Percentiles rank a stretch among this genome's conserved stretches.
These are phyloP conservation scores for Trypanosoma avium DNA, from an alignment of 208 protist genomes.

Conservation along the genomic window DNA sequence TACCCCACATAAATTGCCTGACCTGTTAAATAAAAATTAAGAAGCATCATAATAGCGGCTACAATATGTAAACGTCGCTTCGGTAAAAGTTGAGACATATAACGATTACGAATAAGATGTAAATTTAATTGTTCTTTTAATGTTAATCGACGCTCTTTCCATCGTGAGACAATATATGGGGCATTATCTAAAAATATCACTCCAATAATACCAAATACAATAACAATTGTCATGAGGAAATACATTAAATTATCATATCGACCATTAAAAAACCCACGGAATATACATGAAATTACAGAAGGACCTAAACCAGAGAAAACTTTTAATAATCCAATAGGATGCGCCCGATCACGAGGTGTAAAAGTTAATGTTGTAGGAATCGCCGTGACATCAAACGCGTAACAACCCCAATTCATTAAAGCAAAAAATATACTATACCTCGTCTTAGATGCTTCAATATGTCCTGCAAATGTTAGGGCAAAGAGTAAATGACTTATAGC, in stretches of 20 bases:
- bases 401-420: constrained; percentile 50
- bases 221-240: constrained; percentile 14
- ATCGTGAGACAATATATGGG: constrained; percentile 45
- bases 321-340: constrained; percentile 9
- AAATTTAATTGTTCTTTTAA: constrained; percentile 25
- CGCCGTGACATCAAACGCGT: constrained; percentile 38
- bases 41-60: constrained; percentile 30
- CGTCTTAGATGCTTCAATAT: constrained; percentile 28
- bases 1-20: constrained; percentile 45
- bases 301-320: constrained; percentile 15
- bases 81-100: constrained; percentile 57
- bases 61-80: constrained; percentile 40
- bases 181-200: constrained; percentile 32
- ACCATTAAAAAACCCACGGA: constrained; percentile 14
- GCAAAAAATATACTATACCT: constrained; percentile 46
- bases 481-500: constrained; percentile 34
- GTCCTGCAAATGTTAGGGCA: constrained; percentile 37
- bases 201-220: constrained; percentile 9
- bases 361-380: constrained; percentile 41
- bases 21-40: constrained; percentile 61
- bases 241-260: constrained; percentile 16
- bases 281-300: constrained; percentile 13
- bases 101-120: constrained; percentile 53
- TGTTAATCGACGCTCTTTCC: constrained; percentile 30
- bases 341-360: constrained; percentile 52